These are phyloP conservation scores for Malassezia equina DNA, from an alignment of 1,284 basidiomycete species.

Conservation along the genomic window DNA sequence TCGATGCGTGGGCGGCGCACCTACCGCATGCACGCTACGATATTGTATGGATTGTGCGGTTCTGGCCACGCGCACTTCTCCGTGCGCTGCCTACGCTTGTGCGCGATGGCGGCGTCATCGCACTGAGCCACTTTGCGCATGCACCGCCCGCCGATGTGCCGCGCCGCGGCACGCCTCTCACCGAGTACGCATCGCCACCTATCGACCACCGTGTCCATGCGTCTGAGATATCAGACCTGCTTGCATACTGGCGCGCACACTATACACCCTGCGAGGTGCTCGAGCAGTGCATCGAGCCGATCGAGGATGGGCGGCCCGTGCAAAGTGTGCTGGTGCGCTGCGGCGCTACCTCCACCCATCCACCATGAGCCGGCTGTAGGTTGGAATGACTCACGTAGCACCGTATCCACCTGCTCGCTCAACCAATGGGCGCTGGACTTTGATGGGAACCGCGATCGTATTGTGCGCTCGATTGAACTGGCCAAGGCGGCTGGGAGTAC, in stretches of 20 bases:
- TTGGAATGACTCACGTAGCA: constrained; percentile 8
- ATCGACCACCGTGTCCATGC: constrained; percentile 10
- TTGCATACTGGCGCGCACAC: background rate
- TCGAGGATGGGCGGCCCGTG: constrained; percentile 16
- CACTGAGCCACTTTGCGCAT: constrained; percentile 19
- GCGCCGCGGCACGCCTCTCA: background rate
- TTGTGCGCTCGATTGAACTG: constrained; percentile 73
- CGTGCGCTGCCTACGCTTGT: background rate
- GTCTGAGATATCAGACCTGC: background rate
- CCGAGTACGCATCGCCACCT: constrained; percentile 11
- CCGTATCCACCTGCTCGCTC: constrained; percentile 59
- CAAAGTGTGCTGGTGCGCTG: constrained; percentile 6
- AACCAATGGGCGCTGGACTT: constrained; percentile 97
- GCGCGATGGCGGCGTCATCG: constrained; percentile 3
- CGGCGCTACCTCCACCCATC: background rate
- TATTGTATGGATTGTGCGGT: constrained; percentile 10
- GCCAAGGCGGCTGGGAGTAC: constrained; percentile 82
- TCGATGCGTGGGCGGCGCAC: background rate
- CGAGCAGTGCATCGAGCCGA: constrained; percentile 12
- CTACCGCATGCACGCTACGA: constrained; percentile 8
- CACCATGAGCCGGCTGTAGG: constrained; percentile 10
- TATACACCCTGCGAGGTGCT: background rate
- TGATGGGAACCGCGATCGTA: constrained; percentile 69
- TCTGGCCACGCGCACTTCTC: constrained; percentile 11
- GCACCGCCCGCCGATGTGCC: background rate